phyloP scores from a whole-genome alignment of 371 early-diverging fungal species.

The Rhizopus microsporus region DNA sequence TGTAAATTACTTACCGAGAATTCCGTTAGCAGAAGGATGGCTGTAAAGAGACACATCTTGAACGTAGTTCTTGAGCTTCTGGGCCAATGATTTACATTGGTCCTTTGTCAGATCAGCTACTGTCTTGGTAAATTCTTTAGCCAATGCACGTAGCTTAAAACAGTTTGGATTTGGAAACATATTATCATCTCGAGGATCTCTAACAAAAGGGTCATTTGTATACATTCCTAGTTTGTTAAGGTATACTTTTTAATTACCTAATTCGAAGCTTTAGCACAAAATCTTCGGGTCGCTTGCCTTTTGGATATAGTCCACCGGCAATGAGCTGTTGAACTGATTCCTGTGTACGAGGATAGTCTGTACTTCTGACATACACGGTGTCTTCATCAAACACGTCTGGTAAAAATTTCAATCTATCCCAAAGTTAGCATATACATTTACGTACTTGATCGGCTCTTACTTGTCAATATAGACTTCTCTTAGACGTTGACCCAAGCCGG shows the following conservation, averaged over 20 bases:
- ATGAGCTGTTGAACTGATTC: constrained; percentile 76
- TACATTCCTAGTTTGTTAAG: background rate
- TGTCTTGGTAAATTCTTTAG: constrained; percentile 36
- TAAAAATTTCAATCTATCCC: constrained; percentile 39
- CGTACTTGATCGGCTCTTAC: constrained; percentile 17
- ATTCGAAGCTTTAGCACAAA: constrained; percentile 39
- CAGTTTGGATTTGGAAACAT: constrained; percentile 52
- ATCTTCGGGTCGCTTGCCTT: constrained; percentile 27
- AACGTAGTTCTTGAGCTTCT: constrained; percentile 36
- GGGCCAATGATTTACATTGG: constrained; percentile 27
- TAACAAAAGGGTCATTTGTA: constrained; percentile 7
- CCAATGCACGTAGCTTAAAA: constrained; percentile 33
- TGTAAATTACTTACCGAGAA: constrained; percentile 33
- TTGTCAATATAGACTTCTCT: constrained; percentile 67
- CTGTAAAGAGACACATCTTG: constrained; percentile 42
- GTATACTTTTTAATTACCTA: constrained; percentile 29
- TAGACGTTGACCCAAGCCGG: constrained; percentile 56
- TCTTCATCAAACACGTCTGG: constrained; percentile 44
- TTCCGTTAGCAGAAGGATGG: constrained; percentile 54
- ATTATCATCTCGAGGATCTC: constrained; percentile 45
- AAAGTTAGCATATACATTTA: constrained; percentile 20
- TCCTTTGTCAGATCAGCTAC: constrained; percentile 36
- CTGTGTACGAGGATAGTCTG: constrained; percentile 71
- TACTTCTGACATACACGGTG: constrained; percentile 62
- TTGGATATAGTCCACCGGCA: constrained; percentile 67